phyloP scores from a whole-genome alignment of 2,329 filamentous ascomycete species.

The Ramularia collo-cygni region DNA sequence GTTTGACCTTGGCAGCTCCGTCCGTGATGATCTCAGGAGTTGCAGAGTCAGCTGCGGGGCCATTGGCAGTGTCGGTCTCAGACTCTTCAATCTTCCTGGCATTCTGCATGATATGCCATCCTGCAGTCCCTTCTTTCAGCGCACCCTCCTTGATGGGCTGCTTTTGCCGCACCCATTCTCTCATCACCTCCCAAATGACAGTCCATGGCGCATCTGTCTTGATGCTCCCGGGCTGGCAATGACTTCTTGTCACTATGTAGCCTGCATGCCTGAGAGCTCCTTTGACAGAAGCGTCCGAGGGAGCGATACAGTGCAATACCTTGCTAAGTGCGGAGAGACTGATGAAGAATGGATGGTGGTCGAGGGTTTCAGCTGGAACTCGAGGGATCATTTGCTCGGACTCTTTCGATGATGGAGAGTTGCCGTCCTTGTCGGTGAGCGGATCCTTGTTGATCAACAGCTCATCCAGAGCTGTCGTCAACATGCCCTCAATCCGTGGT shows the following conservation, averaged over 20 bases:
- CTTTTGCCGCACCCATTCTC: slow-evolving; percentile 81
- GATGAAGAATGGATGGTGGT: slow-evolving; percentile 81
- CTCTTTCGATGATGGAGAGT: slow-evolving; percentile 2
- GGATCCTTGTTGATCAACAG: slow-evolving; percentile 23
- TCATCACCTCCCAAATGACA: slow-evolving; percentile 86
- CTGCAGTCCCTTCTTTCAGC: slow-evolving; percentile 63
- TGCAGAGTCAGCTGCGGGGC: slow-evolving; percentile 18
- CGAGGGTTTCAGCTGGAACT: slow-evolving; percentile 56
- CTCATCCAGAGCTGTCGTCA: slow-evolving; percentile 82
- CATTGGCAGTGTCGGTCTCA: slow-evolving; percentile 12
- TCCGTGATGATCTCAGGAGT: slow-evolving; percentile 18
- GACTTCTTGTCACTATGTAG: slow-evolving; percentile 76
- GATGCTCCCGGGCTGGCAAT: slow-evolving; percentile 82
- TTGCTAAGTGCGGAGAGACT: slow-evolving; percentile 67
- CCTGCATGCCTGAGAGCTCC: slow-evolving; percentile 76
- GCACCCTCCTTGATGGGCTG: slow-evolving; percentile 67
- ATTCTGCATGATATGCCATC: slow-evolving; percentile 54
- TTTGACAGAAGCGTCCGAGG: slow-evolving; percentile 69
- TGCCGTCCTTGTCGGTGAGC: background rate
- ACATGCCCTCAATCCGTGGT: slow-evolving; percentile 80
- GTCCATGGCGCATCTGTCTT: slow-evolving; percentile 91
- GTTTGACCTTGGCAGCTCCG: slow-evolving; percentile 14
- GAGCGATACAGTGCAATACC: slow-evolving; percentile 70
- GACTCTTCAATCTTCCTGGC: slow-evolving; percentile 30
- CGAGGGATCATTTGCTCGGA: slow-evolving; percentile 32